Percentiles rank a stretch among this genome's conserved stretches.
Conservation (phyloP, 208 protist species). For the Crithidia fasciculata region DNA sequence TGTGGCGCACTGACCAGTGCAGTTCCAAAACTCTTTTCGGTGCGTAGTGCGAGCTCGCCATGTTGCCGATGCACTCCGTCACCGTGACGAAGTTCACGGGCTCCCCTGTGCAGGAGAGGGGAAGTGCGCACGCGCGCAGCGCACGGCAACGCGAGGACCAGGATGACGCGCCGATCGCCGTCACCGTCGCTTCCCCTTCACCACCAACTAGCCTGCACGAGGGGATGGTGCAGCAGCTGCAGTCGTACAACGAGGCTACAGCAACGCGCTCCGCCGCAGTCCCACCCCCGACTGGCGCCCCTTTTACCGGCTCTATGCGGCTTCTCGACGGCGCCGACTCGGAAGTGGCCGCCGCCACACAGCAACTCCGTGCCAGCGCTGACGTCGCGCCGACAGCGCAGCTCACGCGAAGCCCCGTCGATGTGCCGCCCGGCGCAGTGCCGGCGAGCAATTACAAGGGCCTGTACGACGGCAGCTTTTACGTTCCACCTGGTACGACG, state of each 20-base stretch:
- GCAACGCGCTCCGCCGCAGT: not conserved
- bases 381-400: not conserved
- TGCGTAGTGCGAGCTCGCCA: no score
- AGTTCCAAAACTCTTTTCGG: not conserved
- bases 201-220: not conserved
- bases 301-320: no score
- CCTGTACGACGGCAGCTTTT: constrained; percentile 16
- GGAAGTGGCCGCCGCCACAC: not conserved
- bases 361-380: not conserved
- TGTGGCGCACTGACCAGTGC: no score
- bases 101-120: not conserved
- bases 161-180: not conserved
- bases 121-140: no score
- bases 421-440: constrained; percentile 24
- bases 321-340: not conserved
- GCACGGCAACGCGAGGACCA: not conserved
- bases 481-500: constrained; percentile 24
- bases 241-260: not conserved
- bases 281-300: not conserved
- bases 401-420: constrained; percentile 5
- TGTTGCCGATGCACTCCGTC: no score
- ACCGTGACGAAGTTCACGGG: no score
- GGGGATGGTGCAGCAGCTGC: not conserved
- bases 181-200: not conserved
- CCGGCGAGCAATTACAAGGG: constrained; percentile 12